A percentile compares a stretch with the other conserved stretches of the same genome.
Evolutionary conservation across 2,329 filamentous ascomycete genomes (phyloP).

Genomic region (Hypoxylon sp.): DNA sequence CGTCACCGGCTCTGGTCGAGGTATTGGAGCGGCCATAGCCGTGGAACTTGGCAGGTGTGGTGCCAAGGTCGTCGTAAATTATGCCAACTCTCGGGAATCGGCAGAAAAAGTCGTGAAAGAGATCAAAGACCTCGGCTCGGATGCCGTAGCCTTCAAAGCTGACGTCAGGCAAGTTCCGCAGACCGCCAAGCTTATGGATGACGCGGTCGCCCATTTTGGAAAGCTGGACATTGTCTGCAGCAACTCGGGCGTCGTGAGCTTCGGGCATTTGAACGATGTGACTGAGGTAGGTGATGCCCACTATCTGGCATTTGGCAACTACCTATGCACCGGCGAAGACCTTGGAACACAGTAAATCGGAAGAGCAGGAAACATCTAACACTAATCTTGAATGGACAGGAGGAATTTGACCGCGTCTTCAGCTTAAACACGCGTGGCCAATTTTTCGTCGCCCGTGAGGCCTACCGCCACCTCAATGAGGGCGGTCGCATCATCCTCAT

Average conservation of each 20-base stretch:
- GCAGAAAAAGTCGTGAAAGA: background rate
- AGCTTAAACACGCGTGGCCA: background rate
- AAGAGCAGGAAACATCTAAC: background rate
- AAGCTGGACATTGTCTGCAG: background rate
- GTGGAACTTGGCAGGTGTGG: background rate
- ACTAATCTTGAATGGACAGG: background rate
- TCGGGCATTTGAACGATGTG: background rate
- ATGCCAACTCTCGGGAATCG: background rate
- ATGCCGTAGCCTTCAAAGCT: background rate
- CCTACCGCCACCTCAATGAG: background rate
- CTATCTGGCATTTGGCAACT: background rate
- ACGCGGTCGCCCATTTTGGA: background rate
- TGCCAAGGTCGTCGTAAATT: background rate
- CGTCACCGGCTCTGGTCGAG: background rate
- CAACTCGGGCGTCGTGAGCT: background rate
- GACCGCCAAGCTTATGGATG: background rate
- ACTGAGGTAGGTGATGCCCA: background rate
- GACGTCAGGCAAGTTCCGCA: background rate
- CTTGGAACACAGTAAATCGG: background rate
- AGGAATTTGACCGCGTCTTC: background rate
- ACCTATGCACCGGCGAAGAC: background rate
- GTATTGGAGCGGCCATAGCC: background rate
- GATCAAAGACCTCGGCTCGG: background rate
- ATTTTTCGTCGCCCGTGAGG: background rate
- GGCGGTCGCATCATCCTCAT: background rate